Conservation (phyloP, 257 asterid species). For the Agastache rugosa region DNA sequence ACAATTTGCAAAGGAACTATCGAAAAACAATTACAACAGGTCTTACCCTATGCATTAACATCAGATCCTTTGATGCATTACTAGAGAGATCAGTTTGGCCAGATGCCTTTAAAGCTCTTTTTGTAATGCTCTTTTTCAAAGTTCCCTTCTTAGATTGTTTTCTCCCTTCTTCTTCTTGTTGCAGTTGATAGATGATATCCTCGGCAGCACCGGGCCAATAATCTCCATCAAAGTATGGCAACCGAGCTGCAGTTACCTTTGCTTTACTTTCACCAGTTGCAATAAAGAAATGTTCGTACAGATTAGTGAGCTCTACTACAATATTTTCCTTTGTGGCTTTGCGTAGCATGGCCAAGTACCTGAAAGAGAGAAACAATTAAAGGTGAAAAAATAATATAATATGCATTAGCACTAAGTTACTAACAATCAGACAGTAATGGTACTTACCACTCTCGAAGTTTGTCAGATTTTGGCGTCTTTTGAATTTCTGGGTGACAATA, state of each 20-base stretch:
- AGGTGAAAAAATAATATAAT: conserved; percentile 19
- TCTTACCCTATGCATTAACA: conserved; percentile 87
- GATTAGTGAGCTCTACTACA: conserved; percentile 88
- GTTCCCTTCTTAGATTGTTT: conserved; percentile 76
- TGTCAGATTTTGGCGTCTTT: conserved; percentile 98
- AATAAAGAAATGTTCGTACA: conserved; percentile 85
- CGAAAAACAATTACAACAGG: conserved; percentile 19
- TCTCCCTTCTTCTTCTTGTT: conserved; percentile 94
- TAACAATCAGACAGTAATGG: conserved; percentile 30
- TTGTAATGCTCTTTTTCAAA: conserved; percentile 74
- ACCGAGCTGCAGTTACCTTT: conserved; percentile 91
- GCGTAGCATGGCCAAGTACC: conserved; percentile 93
- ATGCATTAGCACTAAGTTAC: conserved; percentile 35
- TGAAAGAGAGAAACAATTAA: conserved; percentile 44
- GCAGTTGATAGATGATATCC: conserved; percentile 84
- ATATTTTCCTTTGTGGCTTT: conserved; percentile 82
- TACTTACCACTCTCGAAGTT: conserved; percentile 95
- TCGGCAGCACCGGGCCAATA: conserved; percentile 99
- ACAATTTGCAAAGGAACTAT: not conserved
- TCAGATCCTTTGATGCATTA: conserved; percentile 88
- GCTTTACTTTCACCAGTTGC: conserved; percentile 88
- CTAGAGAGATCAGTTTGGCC: conserved; percentile 97
- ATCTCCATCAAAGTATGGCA: conserved; percentile 99
- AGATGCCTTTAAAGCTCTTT: conserved; percentile 92
- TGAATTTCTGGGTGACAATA: conserved; percentile 99